Percentiles rank a stretch among this genome's conserved stretches.
Evolutionary conservation across 257 asterid genomes (phyloP).

Genomic region (Lycium barbarum): DNA sequence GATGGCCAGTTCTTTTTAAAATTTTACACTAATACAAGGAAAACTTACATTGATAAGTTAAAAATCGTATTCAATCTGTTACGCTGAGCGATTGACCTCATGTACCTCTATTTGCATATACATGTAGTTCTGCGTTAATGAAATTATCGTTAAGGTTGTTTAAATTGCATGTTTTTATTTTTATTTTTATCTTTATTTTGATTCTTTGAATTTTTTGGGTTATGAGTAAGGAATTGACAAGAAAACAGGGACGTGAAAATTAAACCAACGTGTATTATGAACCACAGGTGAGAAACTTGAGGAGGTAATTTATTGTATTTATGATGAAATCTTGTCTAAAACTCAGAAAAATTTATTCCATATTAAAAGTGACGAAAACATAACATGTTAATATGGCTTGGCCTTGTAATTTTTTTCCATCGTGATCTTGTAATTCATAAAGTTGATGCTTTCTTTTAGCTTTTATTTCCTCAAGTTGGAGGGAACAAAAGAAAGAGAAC

Average conservation of each 20-base stretch:
- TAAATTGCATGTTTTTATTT: background rate
- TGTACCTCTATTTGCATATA: too few relatives aligned
- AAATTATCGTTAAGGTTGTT: background rate
- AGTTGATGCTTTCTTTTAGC: background rate
- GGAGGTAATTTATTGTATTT: too few relatives aligned
- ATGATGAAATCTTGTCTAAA: too few relatives aligned
- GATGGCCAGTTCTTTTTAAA: background rate
- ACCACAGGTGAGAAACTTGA: too few relatives aligned
- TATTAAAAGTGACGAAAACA: background rate
- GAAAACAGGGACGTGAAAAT: background rate
- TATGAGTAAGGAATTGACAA: background rate
- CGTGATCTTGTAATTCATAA: too few relatives aligned
- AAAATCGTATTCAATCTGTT: too few relatives aligned
- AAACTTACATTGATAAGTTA: background rate
- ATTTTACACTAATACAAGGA: background rate
- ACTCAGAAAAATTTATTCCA: background rate
- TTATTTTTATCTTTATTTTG: too few relatives aligned
- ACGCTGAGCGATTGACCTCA: too few relatives aligned
- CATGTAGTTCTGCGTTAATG: too few relatives aligned
- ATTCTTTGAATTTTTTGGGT: too few relatives aligned
- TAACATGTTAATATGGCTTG: too few relatives aligned
- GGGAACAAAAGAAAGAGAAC: background rate
- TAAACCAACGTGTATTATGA: background rate
- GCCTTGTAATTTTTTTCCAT: too few relatives aligned
- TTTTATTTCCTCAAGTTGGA: background rate